Base-by-base conservation (phyloP, 2,329 filamentous ascomycete genomes). In the Plectosphaerella plurivora region DNA sequence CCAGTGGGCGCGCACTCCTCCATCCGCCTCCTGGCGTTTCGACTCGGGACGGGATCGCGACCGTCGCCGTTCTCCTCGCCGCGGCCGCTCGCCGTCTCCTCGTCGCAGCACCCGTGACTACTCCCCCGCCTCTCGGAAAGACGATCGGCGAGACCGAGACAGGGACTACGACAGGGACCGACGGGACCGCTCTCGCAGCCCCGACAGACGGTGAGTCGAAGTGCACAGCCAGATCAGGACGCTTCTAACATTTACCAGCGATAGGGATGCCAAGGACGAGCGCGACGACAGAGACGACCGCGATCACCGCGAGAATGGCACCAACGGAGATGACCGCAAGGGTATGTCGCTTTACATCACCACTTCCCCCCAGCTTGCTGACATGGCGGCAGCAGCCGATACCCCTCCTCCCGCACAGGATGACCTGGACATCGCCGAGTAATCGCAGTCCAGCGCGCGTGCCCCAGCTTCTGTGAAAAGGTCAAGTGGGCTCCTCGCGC, bases 11-110 rank as follows among this genome's bases (percentile, higher is more conserved):
- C 90, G 94, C 64, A 99, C 94, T 65, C 94, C 94, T 64, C 94
- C 94, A 48, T 97, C 94, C 60, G 94, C 94, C 50, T 97, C 92
- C 28, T 99, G 94, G 94, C 89, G 94, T 57, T 99, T 99, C 69
- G 94, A 97, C 72, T 91, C 91, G 61, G 93, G 92, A 55, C 85
- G 88, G 65, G 88, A 91, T 64, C 88, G 85, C 59, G 84, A 87
- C 55, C 82, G 84, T 54, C 81, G 77, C 60, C 82, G 83, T 50
- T 83, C 84, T 61, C 83, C 83, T 58, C 84, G 84, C 55, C 80
- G 83, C 57, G 79, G 87, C 61, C 87, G 90, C 55, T 88, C 89
- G 56, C 88, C 88, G 52, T 89, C 87, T 58, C 90, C 91, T 57
- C 87, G 91, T 59, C 86, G 88, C 62, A 82, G 84, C 67, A 83